Evolutionary conservation across 1,284 basidiomycete species (phyloP).

Genomic region (Leccinum cinnamomeum): DNA sequence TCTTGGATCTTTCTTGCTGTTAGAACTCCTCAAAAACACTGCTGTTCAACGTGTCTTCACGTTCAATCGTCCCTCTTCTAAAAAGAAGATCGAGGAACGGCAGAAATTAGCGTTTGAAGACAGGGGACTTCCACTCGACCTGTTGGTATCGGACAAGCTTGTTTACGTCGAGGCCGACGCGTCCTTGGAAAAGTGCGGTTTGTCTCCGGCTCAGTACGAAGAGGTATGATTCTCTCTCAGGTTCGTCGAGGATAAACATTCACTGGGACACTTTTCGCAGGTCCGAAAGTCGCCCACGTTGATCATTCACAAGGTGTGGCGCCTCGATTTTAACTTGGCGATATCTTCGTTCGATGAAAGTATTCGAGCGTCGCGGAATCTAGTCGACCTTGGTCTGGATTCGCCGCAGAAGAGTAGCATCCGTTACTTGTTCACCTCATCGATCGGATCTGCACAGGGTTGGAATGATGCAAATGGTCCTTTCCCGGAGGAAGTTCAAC

Average conservation of each 20-base stretch:
- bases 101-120: constrained; percentile 12
- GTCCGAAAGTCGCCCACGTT: neutral
- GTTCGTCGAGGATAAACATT: neutral
- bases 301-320: constrained; percentile 37
- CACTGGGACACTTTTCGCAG: neutral
- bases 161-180: constrained; percentile 17
- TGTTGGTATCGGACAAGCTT: constrained; percentile 11
- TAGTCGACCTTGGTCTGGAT: constrained; percentile 38
- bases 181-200: constrained; percentile 9
- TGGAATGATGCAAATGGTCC: constrained; percentile 26
- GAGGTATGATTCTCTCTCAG: neutral
- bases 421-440: constrained; percentile 36
- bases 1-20: constrained; percentile 30
- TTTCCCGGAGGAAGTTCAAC: constrained; percentile 31
- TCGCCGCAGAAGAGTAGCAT: neutral
- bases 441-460: constrained; percentile 24
- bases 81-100: constrained; percentile 5
- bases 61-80: constrained; percentile 21
- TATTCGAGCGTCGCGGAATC: constrained; percentile 36
- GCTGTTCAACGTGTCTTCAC: constrained; percentile 26
- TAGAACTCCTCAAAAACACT: constrained; percentile 16
- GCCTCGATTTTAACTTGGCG: constrained; percentile 43
- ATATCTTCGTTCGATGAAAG: constrained; percentile 40
- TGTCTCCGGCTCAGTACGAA: neutral
- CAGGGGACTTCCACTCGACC: constrained; percentile 2